phyloP scores from a whole-genome alignment of 2,329 filamentous ascomycete genomes.

The Colletotrichum falcatum region DNA sequence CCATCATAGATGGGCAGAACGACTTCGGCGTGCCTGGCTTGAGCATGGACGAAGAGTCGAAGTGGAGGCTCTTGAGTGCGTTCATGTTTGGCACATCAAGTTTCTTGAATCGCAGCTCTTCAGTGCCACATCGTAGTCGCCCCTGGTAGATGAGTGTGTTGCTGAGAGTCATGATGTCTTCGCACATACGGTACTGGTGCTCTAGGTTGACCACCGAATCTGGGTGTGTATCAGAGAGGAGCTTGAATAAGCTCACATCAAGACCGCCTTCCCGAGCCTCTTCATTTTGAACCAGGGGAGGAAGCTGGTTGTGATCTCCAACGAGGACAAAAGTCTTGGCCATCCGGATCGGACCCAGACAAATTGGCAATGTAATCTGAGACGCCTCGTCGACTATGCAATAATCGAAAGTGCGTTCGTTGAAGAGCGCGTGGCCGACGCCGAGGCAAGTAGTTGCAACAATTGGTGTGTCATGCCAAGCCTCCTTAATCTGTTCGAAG shows the following conservation, averaged over 20 bases:
- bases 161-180: slow-evolving; percentile 94
- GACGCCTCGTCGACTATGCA: slow-evolving; percentile 99
- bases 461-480: slow-evolving; percentile 87
- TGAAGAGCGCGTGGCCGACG: slow-evolving; percentile 90
- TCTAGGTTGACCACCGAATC: slow-evolving; percentile 90
- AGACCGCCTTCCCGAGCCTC: slow-evolving; percentile 87
- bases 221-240: slow-evolving; percentile 90
- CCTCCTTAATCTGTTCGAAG: slow-evolving; percentile 85
- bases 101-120: slow-evolving; percentile 76
- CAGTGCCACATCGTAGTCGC: slow-evolving; percentile 87
- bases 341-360: slow-evolving; percentile 92
- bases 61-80: slow-evolving; percentile 70
- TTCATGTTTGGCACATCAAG: slow-evolving; percentile 76
- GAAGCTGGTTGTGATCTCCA: slow-evolving; percentile 95
- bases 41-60: slow-evolving; percentile 61
- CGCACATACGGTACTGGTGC: slow-evolving; percentile 98
- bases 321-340: slow-evolving; percentile 94
- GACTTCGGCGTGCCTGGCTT: slow-evolving; percentile 56
- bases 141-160: slow-evolving; percentile 96
- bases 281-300: slow-evolving; percentile 93
- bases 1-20: slow-evolving; percentile 67
- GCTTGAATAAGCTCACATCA: slow-evolving; percentile 93
- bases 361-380: slow-evolving; percentile 96
- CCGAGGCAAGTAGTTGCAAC: slow-evolving; percentile 96
- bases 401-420: slow-evolving; percentile 91